A percentile compares a stretch with the other conserved stretches of the same genome.
Evolutionary conservation across 768 basidiomycete species (phyloP).

Genomic region (Suillus brevipes): DNA sequence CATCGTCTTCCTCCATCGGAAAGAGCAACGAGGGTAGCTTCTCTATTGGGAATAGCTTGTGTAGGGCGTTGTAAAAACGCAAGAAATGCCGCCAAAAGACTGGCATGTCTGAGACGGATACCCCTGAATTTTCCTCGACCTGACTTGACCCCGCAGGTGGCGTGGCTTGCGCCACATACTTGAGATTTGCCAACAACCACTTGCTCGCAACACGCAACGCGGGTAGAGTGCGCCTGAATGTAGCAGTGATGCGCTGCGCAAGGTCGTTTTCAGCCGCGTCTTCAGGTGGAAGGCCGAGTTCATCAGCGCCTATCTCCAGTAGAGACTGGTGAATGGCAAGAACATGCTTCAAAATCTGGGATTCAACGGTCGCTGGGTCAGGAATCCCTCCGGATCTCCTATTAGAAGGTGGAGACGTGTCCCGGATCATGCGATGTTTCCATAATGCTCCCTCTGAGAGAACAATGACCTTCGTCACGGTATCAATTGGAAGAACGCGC

Average conservation of each 20-base stretch:
- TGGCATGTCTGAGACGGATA: slow-evolving; percentile 35
- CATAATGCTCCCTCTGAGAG: slow-evolving; percentile 81
- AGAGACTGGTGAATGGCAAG: slow-evolving; percentile 64
- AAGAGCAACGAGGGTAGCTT: slow-evolving; percentile 56
- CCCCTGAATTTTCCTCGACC: slow-evolving; percentile 9
- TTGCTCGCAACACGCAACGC: slow-evolving; percentile 85
- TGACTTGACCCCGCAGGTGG: slow-evolving; percentile 28
- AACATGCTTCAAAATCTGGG: slow-evolving; percentile 65
- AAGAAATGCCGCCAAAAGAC: slow-evolving; percentile 76
- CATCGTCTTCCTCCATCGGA: slow-evolving; percentile 87
- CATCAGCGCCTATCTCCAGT: slow-evolving; percentile 61
- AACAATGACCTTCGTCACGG: slow-evolving; percentile 71
- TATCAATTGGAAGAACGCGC: slow-evolving; percentile 71
- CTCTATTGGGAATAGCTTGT: slow-evolving; percentile 64
- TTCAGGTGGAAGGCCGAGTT: slow-evolving; percentile 57
- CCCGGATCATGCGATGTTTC: slow-evolving; percentile 77
- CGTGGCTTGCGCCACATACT: slow-evolving; percentile 57
- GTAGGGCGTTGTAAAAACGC: slow-evolving; percentile 62
- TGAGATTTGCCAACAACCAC: slow-evolving; percentile 81
- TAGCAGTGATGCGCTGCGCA: slow-evolving; percentile 82
- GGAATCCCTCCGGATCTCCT: slow-evolving; percentile 25
- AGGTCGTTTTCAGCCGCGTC: slow-evolving; percentile 60
- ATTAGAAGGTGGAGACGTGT: slow-evolving; percentile 34
- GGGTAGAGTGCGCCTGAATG: slow-evolving; percentile 82
- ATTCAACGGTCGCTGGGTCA: slow-evolving; percentile 50